Evolutionary conservation across 176 grass and related monocot genomes (phyloP).

Genomic region (Elymus sibiricus): DNA sequence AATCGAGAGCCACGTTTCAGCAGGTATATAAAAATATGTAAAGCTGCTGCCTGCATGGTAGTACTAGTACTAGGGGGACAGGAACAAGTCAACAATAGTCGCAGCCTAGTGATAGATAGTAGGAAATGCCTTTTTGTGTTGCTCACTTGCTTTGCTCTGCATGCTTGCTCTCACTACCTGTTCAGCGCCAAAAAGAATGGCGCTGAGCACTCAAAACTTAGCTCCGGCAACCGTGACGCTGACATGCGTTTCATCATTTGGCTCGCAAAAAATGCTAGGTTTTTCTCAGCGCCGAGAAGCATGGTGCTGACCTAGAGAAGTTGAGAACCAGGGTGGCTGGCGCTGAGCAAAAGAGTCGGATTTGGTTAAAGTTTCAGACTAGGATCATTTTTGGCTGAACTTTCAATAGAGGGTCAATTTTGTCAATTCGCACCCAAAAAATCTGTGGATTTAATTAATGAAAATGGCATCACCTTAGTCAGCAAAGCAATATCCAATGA

Average conservation of each 20-base stretch:
- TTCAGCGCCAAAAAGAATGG: not conserved
- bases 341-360: not conserved
- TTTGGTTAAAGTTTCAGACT: not conserved
- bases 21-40: not conserved
- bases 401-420: not conserved
- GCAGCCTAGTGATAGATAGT: too few species aligned
- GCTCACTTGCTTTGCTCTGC: not conserved
- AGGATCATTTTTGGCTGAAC: not conserved
- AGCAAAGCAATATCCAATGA: slow-evolving; percentile 94
- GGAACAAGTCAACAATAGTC: too few species aligned
- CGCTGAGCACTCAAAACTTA: not conserved
- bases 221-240: not conserved
- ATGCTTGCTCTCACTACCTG: not conserved
- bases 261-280: not conserved
- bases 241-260: not conserved
- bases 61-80: too few species aligned
- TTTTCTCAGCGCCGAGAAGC: not conserved
- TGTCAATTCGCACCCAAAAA: not conserved
- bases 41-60: not conserved
- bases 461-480: slow-evolving; percentile 55
- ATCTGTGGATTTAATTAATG: not conserved
- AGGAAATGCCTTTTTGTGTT: too few species aligned
- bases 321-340: not conserved
- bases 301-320: not conserved
- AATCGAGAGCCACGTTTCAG: not conserved